Percentiles rank a stretch among this genome's conserved stretches.
Conservation (phyloP, 2,329 filamentous ascomycete species). For the Botryotinia convoluta region DNA sequence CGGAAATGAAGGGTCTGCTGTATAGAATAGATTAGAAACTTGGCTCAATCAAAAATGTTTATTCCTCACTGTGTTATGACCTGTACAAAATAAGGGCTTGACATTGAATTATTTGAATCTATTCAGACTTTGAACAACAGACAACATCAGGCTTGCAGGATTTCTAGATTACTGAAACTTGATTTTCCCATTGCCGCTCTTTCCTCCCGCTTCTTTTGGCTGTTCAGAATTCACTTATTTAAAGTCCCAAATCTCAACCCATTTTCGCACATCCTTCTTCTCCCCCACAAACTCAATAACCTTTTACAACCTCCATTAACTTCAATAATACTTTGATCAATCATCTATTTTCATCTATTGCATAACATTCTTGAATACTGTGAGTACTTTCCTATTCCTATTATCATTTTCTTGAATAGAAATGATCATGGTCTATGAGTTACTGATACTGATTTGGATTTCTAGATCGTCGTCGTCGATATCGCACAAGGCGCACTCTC, state of each 20-base stretch:
- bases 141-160: neutral
- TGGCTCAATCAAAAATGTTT: neutral
- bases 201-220: neutral
- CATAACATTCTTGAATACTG: neutral
- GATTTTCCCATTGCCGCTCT: neutral
- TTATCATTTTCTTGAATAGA: neutral
- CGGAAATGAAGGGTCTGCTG: neutral
- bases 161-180: neutral
- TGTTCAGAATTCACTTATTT: constrained; percentile 2
- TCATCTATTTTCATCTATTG: neutral
- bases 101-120: neutral
- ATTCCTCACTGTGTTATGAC: neutral
- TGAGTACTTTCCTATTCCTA: neutral
- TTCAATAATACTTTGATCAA: neutral
- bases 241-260: neutral
- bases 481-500: neutral
- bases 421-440: neutral
- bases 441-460: neutral
- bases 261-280: neutral
- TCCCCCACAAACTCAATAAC: constrained; percentile 5
- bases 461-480: neutral
- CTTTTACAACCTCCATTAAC: constrained; percentile 2
- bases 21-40: neutral
- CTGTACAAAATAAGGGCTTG: neutral
- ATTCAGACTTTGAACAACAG: neutral